These are phyloP conservation scores for Sanghuangporus sanghuang DNA, from an alignment of 1,284 basidiomycete species.

Conservation along the genomic window DNA sequence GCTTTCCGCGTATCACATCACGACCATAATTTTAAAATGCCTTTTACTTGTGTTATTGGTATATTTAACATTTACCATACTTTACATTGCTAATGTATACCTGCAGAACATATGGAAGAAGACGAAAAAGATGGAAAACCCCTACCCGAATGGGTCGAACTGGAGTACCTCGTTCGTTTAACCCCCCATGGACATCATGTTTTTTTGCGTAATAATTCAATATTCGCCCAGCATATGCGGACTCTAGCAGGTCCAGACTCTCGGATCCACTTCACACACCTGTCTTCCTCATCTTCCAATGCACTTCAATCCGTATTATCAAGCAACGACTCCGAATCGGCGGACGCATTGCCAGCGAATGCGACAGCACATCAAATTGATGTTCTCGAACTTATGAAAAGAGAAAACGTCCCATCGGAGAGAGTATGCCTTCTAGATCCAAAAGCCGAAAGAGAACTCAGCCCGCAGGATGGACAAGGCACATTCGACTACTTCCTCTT, in stretches of 20 bases:
- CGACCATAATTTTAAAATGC: constrained; percentile 2
- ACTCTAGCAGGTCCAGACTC: constrained; percentile 62
- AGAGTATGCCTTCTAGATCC: constrained; percentile 88
- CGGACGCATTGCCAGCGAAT: constrained; percentile 31
- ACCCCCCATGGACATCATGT: constrained; percentile 26
- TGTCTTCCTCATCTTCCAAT: constrained; percentile 63
- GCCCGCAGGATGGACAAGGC: constrained; percentile 70
- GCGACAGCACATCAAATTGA: constrained; percentile 57
- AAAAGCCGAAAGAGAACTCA: constrained; percentile 62
- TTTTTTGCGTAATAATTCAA: background rate
- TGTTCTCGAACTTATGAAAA: constrained; percentile 62
- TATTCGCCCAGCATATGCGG: constrained; percentile 71
- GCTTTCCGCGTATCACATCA: background rate
- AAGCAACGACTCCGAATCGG: constrained; percentile 15
- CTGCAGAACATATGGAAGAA: constrained; percentile 86
- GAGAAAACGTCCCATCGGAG: constrained; percentile 43
- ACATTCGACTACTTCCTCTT: constrained; percentile 84
- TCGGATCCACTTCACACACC: constrained; percentile 77
- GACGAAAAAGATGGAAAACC: constrained; percentile 71
- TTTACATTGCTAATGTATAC: background rate
- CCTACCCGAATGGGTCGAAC: constrained; percentile 84
- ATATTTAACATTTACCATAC: background rate
- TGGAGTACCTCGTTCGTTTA: constrained; percentile 58
- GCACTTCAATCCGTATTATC: constrained; percentile 48
- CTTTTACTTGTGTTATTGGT: constrained; percentile 37